Evolutionary conservation across 257 asterid genomes (phyloP), one percentile per base, ranked within the genome.

Genomic region (Marsdenia floribunda): DNA sequence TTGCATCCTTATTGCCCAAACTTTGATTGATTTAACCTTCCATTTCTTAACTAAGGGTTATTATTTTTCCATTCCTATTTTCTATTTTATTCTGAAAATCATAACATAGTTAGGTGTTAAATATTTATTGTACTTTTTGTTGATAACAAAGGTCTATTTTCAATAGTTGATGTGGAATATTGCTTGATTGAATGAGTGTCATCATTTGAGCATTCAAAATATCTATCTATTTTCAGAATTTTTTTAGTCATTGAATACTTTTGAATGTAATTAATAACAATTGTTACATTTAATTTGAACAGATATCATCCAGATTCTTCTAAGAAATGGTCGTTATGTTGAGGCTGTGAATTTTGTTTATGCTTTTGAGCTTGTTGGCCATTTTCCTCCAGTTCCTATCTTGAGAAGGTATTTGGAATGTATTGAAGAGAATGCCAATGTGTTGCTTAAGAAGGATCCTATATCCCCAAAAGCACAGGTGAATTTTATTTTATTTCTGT

Each of bases 321-420:
- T 64, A 35, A 16, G 47, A 64, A 15, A 64, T 6, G 24, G 5
- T n/a, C 24, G 3, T 46, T 64, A 35, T 35, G 19, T 64, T 64
- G 69, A 64, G 47, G 78, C 78, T 50, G 57, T 75, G 55, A 67
- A 18, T 16, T 75, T 64, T 42, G 58, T 75, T 54, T 52, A 66
- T 75, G 78, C 26, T 47, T 75, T 64, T 65, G 42, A 64, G 53
- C 78, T 75, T 65, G 67, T 53, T 65, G 73, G 54, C 40, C 37
- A 46, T 38, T 75, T 75, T 52, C 78, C 78, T 44, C 78, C 55
- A 1, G 73, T 50, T 35, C 73, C 65, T 47, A 54, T 75, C 29
- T 55, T 75, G n/a, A 49, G 67, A 37, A 68, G 8, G 16, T 57
- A 47, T 50, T 13, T 66, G 72, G 16, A 46, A 50, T 55, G 37